Conservation (phyloP, 352 stramenopile species). For the Globisporangium alternatum region DNA sequence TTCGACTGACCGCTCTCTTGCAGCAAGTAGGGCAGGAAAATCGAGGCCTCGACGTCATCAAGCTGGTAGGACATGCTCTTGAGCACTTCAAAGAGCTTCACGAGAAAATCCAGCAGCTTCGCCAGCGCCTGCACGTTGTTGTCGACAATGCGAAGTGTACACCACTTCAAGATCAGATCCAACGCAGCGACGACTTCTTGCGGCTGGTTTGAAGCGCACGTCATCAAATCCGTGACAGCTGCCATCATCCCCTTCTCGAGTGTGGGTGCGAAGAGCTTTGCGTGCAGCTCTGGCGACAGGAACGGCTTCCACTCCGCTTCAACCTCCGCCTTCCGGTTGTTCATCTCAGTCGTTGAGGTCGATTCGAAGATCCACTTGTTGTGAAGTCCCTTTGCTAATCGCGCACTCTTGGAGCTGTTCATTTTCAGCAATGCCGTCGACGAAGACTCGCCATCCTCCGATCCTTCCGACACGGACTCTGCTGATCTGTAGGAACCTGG, state of each 20-base stretch:
- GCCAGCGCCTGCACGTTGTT: constrained; percentile 86
- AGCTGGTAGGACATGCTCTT: constrained; percentile 59
- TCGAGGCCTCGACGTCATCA: constrained; percentile 80
- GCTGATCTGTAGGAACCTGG: constrained; percentile 29
- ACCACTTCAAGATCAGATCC: constrained; percentile 87
- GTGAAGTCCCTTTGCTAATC: constrained; percentile 60
- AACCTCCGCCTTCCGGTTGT: constrained; percentile 62
- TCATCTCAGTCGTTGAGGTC: constrained; percentile 67
- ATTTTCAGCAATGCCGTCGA: constrained; percentile 49
- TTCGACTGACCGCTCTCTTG: constrained; percentile 86
- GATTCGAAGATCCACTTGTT: constrained; percentile 87
- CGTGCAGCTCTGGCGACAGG: constrained; percentile 60
- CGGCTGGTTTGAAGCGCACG: constrained; percentile 56
- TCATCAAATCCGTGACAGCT: constrained; percentile 71
- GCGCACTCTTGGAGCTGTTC: constrained; percentile 54
- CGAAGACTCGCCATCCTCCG: constrained; percentile 24
- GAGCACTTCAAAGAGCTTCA: constrained; percentile 83
- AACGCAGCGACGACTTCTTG: constrained; percentile 66
- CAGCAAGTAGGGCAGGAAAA: constrained; percentile 78
- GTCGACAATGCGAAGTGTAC: constrained; percentile 77
- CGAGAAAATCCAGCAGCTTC: constrained; percentile 77
- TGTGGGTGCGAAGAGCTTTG: constrained; percentile 75
- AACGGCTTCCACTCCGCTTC: constrained; percentile 78
- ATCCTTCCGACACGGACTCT: constrained; percentile 17
- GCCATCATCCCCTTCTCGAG: constrained; percentile 84